A percentile compares a stretch with the other conserved stretches of the same genome.
Conservation (phyloP, 2,329 filamentous ascomycete genomes). For the Xylariales sp. region DNA sequence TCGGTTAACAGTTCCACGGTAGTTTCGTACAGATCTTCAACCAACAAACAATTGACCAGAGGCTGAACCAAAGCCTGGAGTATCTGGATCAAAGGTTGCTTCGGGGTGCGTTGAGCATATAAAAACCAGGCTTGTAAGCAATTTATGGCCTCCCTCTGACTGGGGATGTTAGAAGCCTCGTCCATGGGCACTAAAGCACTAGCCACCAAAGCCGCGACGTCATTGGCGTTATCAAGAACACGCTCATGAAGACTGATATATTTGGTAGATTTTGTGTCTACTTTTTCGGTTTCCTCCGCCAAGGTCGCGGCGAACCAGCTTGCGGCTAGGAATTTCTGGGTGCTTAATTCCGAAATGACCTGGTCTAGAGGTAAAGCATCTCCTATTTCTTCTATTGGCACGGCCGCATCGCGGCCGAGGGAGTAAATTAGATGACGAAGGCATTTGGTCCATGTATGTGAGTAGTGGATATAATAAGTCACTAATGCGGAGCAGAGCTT, state of each 20-base stretch:
- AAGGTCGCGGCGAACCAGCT: conserved; percentile 74
- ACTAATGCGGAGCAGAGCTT: conserved; percentile 84
- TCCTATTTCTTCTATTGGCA: conserved; percentile 61
- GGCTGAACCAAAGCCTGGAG: conserved; percentile 70
- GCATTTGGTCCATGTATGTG: conserved; percentile 73
- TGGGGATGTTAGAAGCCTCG: conserved; percentile 44
- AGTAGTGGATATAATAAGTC: conserved; percentile 79
- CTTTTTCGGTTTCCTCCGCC: conserved; percentile 75
- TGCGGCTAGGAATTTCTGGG: conserved; percentile 64
- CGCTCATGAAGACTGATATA: conserved; percentile 60
- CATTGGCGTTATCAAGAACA: conserved; percentile 63
- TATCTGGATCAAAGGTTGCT: conserved; percentile 66
- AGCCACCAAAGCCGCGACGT: conserved; percentile 61
- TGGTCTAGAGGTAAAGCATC: conserved; percentile 57
- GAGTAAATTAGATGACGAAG: conserved; percentile 72
- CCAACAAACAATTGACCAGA: conserved; percentile 69
- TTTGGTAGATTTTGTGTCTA: conserved; percentile 70
- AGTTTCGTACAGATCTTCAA: conserved; percentile 67
- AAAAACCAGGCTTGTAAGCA: conserved; percentile 78
- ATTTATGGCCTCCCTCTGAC: conserved; percentile 67
- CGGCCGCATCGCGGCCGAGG: conserved; percentile 60
- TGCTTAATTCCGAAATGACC: conserved; percentile 59
- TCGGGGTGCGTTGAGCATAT: conserved; percentile 74
- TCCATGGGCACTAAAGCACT: conserved; percentile 51
- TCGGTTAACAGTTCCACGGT: conserved; percentile 75